Base-by-base conservation (phyloP, 2,329 filamentous ascomycete species). In the Cladosporium cucumerinum region DNA sequence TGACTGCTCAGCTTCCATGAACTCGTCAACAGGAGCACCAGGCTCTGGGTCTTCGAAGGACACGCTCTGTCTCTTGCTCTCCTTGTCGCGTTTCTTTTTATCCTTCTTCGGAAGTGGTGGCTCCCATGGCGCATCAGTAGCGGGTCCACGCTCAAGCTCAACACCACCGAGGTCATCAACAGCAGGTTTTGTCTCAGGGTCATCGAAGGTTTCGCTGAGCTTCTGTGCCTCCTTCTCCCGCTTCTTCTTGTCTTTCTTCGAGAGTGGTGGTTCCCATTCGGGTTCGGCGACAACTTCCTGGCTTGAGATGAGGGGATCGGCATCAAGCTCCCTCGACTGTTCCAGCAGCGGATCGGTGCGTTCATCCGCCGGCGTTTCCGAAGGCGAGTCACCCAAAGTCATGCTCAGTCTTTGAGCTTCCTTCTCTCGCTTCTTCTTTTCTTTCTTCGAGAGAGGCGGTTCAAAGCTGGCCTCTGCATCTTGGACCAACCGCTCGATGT, bases 11-110 rank as follows among this genome's bases (percentile, higher is more conserved):
- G 39, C 30, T 7, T 61, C 43, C 10, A n/a, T 46, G 21, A 61
- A 61, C 7, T 61, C 43, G 43, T 49, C 12, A 8, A 43, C 54
- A 55, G 57, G 57, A 54, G 43, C 55, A 26, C 26, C 39, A 8
- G 54, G 54, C 51, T 55, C 51, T 21, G 28, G 26, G n/a, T 61
- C 58, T 25, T 46, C 43, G 43, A 61, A 51, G 12, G 58, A 63
- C n/a, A 71, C 69, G 55, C 51, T 49, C 26, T 52, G 26, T 43
- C 71, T 69, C 48, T 78, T 77, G 11, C 76, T 73, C 43, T 75
- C 77, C 68, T 79, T 82, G 2, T 81, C 81, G 18, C 74, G 77
- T 69, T 79, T 81, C 74, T 80, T 82, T 67, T 76, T 69, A 73
- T 76, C 74, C 52, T 76, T 76, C 67, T 72, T 73, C 55, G 68